Base-by-base conservation (phyloP, 1,284 basidiomycete genomes). In the Malassezia globosa region DNA sequence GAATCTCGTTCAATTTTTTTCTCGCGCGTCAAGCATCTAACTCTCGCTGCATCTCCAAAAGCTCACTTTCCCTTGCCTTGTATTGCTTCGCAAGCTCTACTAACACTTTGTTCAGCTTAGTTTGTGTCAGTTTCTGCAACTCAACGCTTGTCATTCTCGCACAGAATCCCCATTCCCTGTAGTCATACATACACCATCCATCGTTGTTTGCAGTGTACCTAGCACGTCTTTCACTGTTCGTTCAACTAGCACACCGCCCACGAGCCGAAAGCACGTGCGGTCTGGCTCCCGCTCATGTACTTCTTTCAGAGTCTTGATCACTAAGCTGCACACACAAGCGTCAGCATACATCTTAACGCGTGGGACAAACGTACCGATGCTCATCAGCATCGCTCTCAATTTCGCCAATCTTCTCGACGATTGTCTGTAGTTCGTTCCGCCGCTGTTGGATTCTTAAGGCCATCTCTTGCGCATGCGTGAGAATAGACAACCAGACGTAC, bases 161-260 rank as follows among this genome's bases (percentile, higher is more conserved):
- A 23, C 25, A 2, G n/a, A n/a, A 25, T 16, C n/a, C n/a, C n/a
- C n/a, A n/a, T n/a, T n/a, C n/a, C n/a, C n/a, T n/a, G n/a, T n/a
- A 21, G 21, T 27, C n/a, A 7, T 3, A 64, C 67, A 48, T 54
- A 70, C 67, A 34, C 66, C 64, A 29, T 60, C 56, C 19, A 63
- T 48, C 36, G 64, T 72, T 22, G 59, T 59, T 49, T 71, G 59
- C 8, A 72, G 56, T 13, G 85, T 82, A 34, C 92, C 92, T 26
- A 88, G 82, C 26, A 97, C 88, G 63, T 97, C 94, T 69, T 85
- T 83, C 37, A 97, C 94, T 0, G 88, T 96, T 39, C 90, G 80
- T 73, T 97, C 89, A 22, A 96, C 90, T 7, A 99, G 79, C 2
- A 95, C 83, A 24, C 92, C 94, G 10, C 94, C 94, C 54, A 99